Conservation (phyloP, 1,139 yeast species). For the Blastobotrys arbuscula region DNA sequence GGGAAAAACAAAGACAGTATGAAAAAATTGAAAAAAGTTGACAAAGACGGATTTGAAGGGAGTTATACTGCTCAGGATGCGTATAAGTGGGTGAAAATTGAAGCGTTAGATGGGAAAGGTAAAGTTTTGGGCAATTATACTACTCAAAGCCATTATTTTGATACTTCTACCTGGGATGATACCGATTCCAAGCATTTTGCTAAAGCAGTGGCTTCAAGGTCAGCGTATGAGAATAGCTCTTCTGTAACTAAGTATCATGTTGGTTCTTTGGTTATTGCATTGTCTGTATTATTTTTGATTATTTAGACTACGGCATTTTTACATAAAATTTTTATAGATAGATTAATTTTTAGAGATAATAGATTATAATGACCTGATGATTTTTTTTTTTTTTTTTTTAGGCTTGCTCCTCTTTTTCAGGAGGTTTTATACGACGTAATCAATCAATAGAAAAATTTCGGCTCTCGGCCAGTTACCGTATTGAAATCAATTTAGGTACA, state of each 20-base stretch:
- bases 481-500: too few relatives aligned
- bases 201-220: neutral
- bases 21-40: neutral
- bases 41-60: neutral
- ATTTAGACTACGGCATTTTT: neutral
- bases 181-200: neutral
- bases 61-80: conserved; percentile 1
- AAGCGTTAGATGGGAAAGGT: neutral
- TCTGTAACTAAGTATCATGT: neutral
- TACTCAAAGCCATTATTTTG: neutral
- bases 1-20: neutral
- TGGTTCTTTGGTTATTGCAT: neutral
- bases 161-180: neutral
- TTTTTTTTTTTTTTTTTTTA: too few relatives aligned
- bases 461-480: too few relatives aligned
- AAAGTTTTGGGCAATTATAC: neutral
- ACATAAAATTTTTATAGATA: neutral
- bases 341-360: neutral
- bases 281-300: neutral
- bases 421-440: too few relatives aligned
- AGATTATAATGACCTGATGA: neutral
- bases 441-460: too few relatives aligned
- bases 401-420: neutral
- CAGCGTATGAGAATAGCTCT: neutral
- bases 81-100: conserved; percentile 1